These are phyloP conservation scores for Vinca minor DNA, from an alignment of 257 asterid species.

Conservation along the genomic window DNA sequence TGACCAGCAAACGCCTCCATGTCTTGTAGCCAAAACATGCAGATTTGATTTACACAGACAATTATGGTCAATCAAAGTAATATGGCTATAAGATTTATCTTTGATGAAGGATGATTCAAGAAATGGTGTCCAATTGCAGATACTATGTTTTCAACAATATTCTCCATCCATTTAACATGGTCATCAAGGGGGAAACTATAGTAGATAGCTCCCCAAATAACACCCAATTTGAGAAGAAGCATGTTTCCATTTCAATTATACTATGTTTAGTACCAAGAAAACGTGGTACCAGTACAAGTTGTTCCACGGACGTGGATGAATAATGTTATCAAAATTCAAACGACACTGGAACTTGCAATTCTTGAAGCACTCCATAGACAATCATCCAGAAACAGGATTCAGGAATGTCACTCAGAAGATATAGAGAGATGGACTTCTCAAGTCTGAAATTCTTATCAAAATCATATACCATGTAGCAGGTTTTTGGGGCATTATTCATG, in stretches of 20 bases:
- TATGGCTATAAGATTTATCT: background rate
- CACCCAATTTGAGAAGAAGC: background rate
- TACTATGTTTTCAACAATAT: no score
- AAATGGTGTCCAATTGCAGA: no score
- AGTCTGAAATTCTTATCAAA: background rate
- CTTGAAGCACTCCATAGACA: background rate
- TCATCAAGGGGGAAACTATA: background rate
- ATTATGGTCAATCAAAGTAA: background rate
- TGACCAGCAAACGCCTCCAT: constrained; percentile 2
- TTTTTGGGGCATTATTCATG: background rate
- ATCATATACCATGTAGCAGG: background rate
- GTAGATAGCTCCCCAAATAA: background rate
- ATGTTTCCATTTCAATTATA: background rate
- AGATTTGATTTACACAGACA: background rate
- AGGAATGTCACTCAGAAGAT: no score
- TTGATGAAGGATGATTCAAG: no score
- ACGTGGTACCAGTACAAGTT: background rate
- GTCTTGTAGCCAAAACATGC: background rate
- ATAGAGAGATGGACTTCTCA: background rate
- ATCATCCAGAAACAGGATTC: background rate
- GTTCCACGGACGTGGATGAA: background rate
- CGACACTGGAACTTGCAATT: background rate
- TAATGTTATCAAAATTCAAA: background rate
- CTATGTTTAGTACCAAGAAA: background rate
- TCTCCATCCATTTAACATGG: no score